Conservation (phyloP, 164 flowering plant species). For the Nymphaea colorata region DNA sequence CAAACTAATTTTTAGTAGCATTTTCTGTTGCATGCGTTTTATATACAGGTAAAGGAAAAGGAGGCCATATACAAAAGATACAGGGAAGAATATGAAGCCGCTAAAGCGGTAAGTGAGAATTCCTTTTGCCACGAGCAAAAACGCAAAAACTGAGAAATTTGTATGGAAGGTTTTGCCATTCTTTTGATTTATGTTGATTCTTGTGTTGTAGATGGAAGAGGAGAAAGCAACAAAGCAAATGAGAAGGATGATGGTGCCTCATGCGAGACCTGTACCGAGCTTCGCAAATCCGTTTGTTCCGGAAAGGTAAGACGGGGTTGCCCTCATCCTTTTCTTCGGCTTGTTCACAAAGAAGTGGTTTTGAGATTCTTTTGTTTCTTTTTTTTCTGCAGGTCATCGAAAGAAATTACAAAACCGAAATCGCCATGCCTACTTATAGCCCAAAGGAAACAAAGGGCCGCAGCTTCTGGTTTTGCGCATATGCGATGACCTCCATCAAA, state of each 20-base stretch:
- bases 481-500: constrained; percentile 61
- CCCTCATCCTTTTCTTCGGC: neutral
- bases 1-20: neutral
- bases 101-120: constrained; percentile 43
- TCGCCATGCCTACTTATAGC: constrained; percentile 62
- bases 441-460: constrained; percentile 35
- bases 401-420: constrained; percentile 61
- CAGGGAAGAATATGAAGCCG: constrained; percentile 84
- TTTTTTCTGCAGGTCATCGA: constrained; percentile 36
- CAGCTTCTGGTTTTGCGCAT: constrained; percentile 32
- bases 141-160: neutral
- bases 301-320: constrained; percentile 29
- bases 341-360: neutral
- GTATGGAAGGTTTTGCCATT: neutral
- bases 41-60: constrained; percentile 67
- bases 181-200: neutral
- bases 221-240: constrained; percentile 89
- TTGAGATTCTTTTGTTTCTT: neutral
- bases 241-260: constrained; percentile 86
- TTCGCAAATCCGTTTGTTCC: constrained; percentile 76
- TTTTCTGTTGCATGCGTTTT: neutral
- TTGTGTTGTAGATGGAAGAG: constrained; percentile 63
- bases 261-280: constrained; percentile 84
- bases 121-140: too few relatives aligned
- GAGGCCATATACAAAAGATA: constrained; percentile 73